phyloP scores from a whole-genome alignment of 1,139 yeast species.

The Lodderomyces oxycetoniae region DNA sequence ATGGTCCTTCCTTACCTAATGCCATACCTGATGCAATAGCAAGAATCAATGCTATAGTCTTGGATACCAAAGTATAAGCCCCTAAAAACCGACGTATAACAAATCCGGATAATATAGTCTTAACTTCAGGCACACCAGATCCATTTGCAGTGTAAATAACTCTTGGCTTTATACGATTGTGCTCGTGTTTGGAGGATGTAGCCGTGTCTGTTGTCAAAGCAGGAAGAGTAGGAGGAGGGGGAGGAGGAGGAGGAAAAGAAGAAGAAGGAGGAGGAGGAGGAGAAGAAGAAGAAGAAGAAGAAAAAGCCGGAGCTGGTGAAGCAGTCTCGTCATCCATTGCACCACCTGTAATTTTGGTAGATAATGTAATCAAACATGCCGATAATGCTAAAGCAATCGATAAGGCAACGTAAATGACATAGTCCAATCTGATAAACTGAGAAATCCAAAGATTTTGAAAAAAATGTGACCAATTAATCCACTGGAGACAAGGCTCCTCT shows the following conservation, averaged over 20 bases:
- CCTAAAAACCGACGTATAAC: constrained; percentile 55
- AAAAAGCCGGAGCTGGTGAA: not conserved
- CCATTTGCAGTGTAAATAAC: constrained; percentile 54
- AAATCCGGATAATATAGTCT: constrained; percentile 53
- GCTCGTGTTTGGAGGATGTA: not conserved
- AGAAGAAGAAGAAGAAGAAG: not conserved
- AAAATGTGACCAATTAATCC: constrained; percentile 46
- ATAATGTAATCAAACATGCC: constrained; percentile 47
- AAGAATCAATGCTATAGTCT: constrained; percentile 48
- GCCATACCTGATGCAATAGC: constrained; percentile 66
- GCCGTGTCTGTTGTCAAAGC: not conserved
- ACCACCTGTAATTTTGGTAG: constrained; percentile 39
- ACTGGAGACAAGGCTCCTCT: constrained; percentile 25
- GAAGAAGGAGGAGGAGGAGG: not conserved
- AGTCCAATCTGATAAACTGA: constrained; percentile 22
- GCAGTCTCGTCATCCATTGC: not conserved
- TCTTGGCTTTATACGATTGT: constrained; percentile 16
- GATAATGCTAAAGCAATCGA: constrained; percentile 41
- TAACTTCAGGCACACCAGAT: constrained; percentile 64
- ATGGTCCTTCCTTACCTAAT: constrained; percentile 70
- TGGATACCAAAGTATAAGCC: constrained; percentile 48
- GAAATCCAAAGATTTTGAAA: constrained; percentile 21
- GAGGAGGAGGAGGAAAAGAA: not conserved
- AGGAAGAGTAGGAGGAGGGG: not conserved
- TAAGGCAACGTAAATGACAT: constrained; percentile 35